Percentiles rank a stretch among this genome's conserved stretches.
phyloP scores from a whole-genome alignment of 1,284 basidiomycete genomes.

The Apiotrichum sp. region DNA sequence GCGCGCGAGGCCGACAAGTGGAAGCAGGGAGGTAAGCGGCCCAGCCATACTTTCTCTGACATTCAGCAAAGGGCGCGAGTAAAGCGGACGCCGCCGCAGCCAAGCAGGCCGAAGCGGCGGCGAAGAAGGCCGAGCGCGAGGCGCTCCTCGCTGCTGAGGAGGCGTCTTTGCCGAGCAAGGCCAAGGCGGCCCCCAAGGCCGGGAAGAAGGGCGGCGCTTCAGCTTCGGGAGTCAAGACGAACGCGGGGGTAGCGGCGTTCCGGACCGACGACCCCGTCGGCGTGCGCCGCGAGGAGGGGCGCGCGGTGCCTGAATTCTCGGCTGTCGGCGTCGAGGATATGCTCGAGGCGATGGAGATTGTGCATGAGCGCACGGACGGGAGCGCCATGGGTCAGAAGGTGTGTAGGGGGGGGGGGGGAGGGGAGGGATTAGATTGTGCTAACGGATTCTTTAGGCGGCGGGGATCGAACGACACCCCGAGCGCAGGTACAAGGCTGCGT shows the following conservation, averaged over 20 bases:
- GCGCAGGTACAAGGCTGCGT: slow-evolving; percentile 86
- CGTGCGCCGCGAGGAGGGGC: slow-evolving; percentile 50
- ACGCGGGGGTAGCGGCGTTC: slow-evolving; percentile 28
- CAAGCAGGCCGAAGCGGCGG: slow-evolving; percentile 51
- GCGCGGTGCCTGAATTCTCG: slow-evolving; percentile 60
- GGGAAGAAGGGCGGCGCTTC: slow-evolving; percentile 24
- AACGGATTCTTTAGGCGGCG: slow-evolving; percentile 58
- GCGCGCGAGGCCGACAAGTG: slow-evolving; percentile 69
- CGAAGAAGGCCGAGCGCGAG: slow-evolving; percentile 51
- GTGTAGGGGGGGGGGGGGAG: no score
- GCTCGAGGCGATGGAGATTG: slow-evolving; percentile 79
- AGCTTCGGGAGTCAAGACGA: slow-evolving; percentile 11
- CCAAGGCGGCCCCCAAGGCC: slow-evolving; percentile 50
- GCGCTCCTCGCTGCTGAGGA: slow-evolving; percentile 72
- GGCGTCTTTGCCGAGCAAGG: slow-evolving; percentile 58
- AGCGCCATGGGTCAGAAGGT: slow-evolving; percentile 63
- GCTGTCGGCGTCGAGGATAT: slow-evolving; percentile 91
- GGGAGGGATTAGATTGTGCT: neutral
- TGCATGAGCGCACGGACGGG: slow-evolving; percentile 88
- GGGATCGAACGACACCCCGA: slow-evolving; percentile 89
- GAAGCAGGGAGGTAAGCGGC: slow-evolving; percentile 59
- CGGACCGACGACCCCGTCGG: slow-evolving; percentile 57
- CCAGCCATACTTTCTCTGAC: neutral
- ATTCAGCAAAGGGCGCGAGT: slow-evolving; percentile 13
- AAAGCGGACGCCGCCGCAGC: slow-evolving; percentile 32